Percentiles rank a stretch among this genome's conserved stretches.
phyloP scores from a whole-genome alignment of 257 asterid genomes.

The Nicotiana undulata region DNA sequence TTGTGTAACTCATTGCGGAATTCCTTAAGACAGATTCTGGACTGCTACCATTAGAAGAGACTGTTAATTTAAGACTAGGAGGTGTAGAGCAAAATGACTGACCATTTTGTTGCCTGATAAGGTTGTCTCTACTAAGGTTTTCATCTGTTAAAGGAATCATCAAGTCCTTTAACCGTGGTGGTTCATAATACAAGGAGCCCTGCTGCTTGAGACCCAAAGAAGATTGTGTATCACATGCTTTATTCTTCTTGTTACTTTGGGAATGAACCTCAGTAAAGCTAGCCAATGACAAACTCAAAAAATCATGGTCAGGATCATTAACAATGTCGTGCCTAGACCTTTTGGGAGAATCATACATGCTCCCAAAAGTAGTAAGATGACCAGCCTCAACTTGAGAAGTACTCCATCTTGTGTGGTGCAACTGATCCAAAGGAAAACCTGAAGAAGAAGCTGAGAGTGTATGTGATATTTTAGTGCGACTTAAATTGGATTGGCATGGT shows the following conservation, averaged over 20 bases:
- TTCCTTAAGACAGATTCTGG: constrained; percentile 56
- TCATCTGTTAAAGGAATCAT: constrained; percentile 11
- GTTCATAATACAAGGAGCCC: constrained; percentile 29
- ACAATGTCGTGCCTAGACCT: constrained; percentile 25
- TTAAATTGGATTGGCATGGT: constrained; percentile 13
- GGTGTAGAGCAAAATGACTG: constrained; percentile 21
- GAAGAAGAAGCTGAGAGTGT: constrained; percentile 15
- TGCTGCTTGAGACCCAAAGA: constrained; percentile 19
- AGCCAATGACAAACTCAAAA: constrained; percentile 41
- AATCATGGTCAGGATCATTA: constrained; percentile 29
- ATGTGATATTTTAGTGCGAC: constrained; percentile 7
- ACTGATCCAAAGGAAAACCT: constrained; percentile 10
- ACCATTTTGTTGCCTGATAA: constrained; percentile 5
- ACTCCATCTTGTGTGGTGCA: neutral
- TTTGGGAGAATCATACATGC: constrained; percentile 33
- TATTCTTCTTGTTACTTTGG: constrained; percentile 37
- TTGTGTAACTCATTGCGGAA: constrained; percentile 57
- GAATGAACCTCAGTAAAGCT: constrained; percentile 24
- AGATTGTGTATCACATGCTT: constrained; percentile 17
- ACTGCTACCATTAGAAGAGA: constrained; percentile 28
- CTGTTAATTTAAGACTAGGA: constrained; percentile 22
- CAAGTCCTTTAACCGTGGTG: constrained; percentile 24
- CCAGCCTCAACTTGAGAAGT: constrained; percentile 13
- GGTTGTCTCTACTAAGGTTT: constrained; percentile 2
- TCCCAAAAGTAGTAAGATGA: constrained; percentile 17